These are phyloP conservation scores for Nidularia sp. DNA, from an alignment of 768 basidiomycete species.

Conservation along the genomic window DNA sequence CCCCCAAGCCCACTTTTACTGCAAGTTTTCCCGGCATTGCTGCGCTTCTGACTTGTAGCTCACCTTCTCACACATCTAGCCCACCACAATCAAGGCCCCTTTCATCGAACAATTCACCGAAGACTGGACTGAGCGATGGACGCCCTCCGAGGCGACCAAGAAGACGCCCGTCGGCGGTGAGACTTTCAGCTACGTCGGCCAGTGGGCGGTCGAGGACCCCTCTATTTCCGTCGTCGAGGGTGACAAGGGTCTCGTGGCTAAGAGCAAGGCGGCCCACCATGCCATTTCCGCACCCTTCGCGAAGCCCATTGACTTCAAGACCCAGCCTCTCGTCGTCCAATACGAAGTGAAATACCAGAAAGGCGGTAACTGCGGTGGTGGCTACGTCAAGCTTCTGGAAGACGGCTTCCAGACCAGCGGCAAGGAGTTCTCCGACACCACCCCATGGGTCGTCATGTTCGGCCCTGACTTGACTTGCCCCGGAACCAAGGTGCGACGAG, in stretches of 20 bases:
- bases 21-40: slow-evolving; percentile 28
- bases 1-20: slow-evolving; percentile 64
- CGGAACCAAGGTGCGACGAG: slow-evolving; percentile 69
- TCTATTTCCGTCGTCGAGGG: slow-evolving; percentile 71
- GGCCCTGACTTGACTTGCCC: slow-evolving; percentile 95
- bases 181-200: slow-evolving; percentile 95
- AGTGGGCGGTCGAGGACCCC: slow-evolving; percentile 95
- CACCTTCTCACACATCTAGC: slow-evolving; percentile 34
- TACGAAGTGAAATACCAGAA: slow-evolving; percentile 99
- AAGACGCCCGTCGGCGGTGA: slow-evolving; percentile 95
- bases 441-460: slow-evolving; percentile 96
- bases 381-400: slow-evolving; percentile 94
- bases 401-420: slow-evolving; percentile 92
- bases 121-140: slow-evolving; percentile 91
- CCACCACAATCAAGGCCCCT: slow-evolving; percentile 75
- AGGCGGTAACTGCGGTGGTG: slow-evolving; percentile 98
- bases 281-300: slow-evolving; percentile 94
- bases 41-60: neutral
- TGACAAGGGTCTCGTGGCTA: slow-evolving; percentile 90
- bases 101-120: slow-evolving; percentile 97
- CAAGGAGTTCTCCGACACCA: slow-evolving; percentile 91
- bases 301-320: slow-evolving; percentile 71
- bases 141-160: slow-evolving; percentile 95
- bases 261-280: slow-evolving; percentile 96
- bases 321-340: slow-evolving; percentile 89